A percentile compares a stretch with the other conserved stretches of the same genome.
These are phyloP conservation scores for Macrophomina phaseolina DNA, from an alignment of 2,329 filamentous ascomycete species.

Conservation along the genomic window DNA sequence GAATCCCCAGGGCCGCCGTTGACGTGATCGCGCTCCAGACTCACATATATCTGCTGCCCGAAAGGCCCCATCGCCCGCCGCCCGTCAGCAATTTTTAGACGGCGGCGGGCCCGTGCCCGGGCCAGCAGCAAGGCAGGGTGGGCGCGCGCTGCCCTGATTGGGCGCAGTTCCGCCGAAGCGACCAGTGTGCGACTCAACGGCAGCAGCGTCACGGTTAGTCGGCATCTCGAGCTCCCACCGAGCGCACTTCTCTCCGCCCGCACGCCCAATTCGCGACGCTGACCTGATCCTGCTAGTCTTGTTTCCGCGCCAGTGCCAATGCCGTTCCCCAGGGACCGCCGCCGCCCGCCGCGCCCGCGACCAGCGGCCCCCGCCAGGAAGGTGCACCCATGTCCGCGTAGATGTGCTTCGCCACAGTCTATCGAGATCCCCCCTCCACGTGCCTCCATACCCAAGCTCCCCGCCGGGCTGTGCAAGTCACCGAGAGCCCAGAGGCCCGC, in stretches of 20 bases:
- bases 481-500: not conserved
- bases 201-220: constrained; percentile 25
- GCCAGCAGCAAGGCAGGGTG: constrained; percentile 1
- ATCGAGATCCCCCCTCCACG: constrained; percentile 15
- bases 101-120: constrained; percentile 18
- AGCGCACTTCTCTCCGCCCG: constrained; percentile 23
- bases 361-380: constrained; percentile 12
- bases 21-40: constrained; percentile 17
- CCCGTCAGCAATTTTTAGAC: constrained; percentile 25
- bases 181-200: constrained; percentile 21
- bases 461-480: constrained; percentile 23
- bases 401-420: constrained; percentile 18
- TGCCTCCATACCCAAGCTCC: not conserved
- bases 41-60: constrained; percentile 22
- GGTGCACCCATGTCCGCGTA: constrained; percentile 12
- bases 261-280: constrained; percentile 12
- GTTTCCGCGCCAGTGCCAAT: constrained; percentile 17
- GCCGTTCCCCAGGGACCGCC: constrained; percentile 20
- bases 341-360: constrained; percentile 16
- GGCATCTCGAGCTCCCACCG: constrained; percentile 16
- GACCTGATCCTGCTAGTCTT: constrained; percentile 12
- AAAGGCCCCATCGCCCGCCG: constrained; percentile 18
- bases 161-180: constrained; percentile 22
- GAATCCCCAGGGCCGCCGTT: not conserved
- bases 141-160: constrained; percentile 13